Evolutionary conservation across 2,329 filamentous ascomycete genomes (phyloP), one percentile per base, ranked within the genome.

Genomic region (Fusarium sp.): DNA sequence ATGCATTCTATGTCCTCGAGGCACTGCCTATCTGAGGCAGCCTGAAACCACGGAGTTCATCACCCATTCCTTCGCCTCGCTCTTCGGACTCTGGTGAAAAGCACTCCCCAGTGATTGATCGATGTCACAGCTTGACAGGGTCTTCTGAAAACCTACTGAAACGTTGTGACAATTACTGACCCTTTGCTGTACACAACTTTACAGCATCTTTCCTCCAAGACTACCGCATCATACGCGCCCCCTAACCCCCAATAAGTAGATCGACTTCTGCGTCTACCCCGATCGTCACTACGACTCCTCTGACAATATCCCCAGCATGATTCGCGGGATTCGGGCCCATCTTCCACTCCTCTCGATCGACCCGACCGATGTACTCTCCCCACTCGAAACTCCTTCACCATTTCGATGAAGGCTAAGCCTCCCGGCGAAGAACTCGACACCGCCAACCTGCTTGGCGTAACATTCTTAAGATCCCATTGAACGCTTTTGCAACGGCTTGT

Each of bases 381-480:
- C 57, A 0, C 10, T 54, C 34, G 47, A 16, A 52, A 44, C 10
- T 40, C 47, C 2, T 66, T 69, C 8, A 60, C 40, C 3, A 37
- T 62, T 10, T 44, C 65, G n/a, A 61, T 67, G 33, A 61, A 67
- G 50, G 61, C 50, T 47, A 65, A 53, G 37, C 63, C 63, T 52
- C 26, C 36, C 2, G 40, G 47, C 0, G 49, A 67, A 23, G 65
- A 42, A 8, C 26, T 50, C 12, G 53, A 55, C 15, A 51, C 38
- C 4, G 47, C 57, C 18, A 55, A 11, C 23, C 23, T 23, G 5
- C 23, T 23, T 23, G 23, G 5, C 23, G 23, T 4, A 20, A 20
- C 4, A 4, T 23, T 23, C 4, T 2, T 23, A 23, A 23, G 23
- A 1, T 5, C 23, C 23, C 5, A 6, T 23, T 23, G 6, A 23